Conservation (phyloP, 1,139 yeast genomes). For the Yamadazyma diddensiae region DNA sequence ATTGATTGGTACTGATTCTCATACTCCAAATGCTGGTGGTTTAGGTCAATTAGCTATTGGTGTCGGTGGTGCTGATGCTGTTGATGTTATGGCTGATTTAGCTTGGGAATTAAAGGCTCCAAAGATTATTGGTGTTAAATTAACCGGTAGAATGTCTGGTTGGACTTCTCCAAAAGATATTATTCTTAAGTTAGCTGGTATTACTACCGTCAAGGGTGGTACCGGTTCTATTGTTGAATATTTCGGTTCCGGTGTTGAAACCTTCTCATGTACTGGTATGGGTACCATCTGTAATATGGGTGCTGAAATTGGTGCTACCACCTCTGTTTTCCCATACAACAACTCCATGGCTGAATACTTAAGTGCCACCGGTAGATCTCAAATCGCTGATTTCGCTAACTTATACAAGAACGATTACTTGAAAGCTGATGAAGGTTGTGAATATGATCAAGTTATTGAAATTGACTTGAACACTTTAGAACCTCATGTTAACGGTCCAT, state of each 20-base stretch:
- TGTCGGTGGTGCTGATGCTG: slow-evolving; percentile 99
- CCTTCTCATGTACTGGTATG: slow-evolving; percentile 99
- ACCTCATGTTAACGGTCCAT: slow-evolving; percentile 98
- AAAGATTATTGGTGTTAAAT: slow-evolving; percentile 93
- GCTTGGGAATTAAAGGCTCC: slow-evolving; percentile 99
- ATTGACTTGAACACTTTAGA: slow-evolving; percentile 92
- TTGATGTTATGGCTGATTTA: slow-evolving; percentile 91
- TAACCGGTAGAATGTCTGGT: slow-evolving; percentile 92
- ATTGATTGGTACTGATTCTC: slow-evolving; percentile 97
- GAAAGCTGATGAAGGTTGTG: slow-evolving; percentile 90
- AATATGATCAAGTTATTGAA: slow-evolving; percentile 94
- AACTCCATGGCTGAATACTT: slow-evolving; percentile 86
- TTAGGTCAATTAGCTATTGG: slow-evolving; percentile 98
- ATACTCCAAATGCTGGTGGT: slow-evolving; percentile 99
- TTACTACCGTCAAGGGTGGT: slow-evolving; percentile 98
- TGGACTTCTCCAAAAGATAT: slow-evolving; percentile 99
- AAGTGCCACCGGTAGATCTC: slow-evolving; percentile 80
- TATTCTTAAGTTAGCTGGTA: slow-evolving; percentile 93
- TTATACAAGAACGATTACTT: slow-evolving; percentile 74
- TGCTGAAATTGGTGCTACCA: slow-evolving; percentile 99
- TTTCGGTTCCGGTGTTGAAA: slow-evolving; percentile 94
- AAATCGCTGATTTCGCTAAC: slow-evolving; percentile 80
- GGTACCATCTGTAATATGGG: slow-evolving; percentile 99
- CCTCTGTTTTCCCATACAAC: slow-evolving; percentile 97
- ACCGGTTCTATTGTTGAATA: slow-evolving; percentile 97